phyloP scores from a whole-genome alignment of 371 early-diverging fungal genomes.

The Capillidium rhysosporum region DNA sequence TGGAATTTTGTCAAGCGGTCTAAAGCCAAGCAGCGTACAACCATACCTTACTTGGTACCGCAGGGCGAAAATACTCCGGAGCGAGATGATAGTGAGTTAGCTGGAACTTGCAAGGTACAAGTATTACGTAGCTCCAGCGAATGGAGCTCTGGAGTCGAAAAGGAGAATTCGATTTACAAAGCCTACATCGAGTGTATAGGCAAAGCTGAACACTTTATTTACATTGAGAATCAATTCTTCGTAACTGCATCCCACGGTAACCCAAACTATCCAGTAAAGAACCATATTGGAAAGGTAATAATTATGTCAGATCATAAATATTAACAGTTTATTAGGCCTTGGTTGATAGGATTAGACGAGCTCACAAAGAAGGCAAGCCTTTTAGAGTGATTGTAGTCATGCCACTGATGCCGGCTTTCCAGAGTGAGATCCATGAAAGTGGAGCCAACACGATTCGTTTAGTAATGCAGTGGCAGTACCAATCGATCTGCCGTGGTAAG shows the following conservation, averaged over 20 bases:
- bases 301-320: neutral
- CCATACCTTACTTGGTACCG: constrained; percentile 49
- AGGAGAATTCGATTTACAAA: constrained; percentile 57
- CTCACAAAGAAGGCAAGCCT: constrained; percentile 38
- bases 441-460: constrained; percentile 59
- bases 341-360: constrained; percentile 55
- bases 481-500: constrained; percentile 60
- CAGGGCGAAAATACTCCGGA: constrained; percentile 58
- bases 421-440: constrained; percentile 51
- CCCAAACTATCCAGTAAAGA: constrained; percentile 7
- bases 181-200: constrained; percentile 61
- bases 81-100: constrained; percentile 28
- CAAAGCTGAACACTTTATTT: constrained; percentile 62
- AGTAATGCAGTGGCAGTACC: constrained; percentile 70
- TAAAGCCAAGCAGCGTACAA: constrained; percentile 37
- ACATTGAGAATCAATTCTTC: constrained; percentile 95
- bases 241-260: constrained; percentile 18
- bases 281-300: constrained; percentile 11
- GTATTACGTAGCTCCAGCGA: constrained; percentile 39
- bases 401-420: constrained; percentile 86
- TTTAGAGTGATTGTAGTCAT: constrained; percentile 78
- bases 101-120: constrained; percentile 43
- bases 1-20: constrained; percentile 71
- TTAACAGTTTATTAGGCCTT: constrained; percentile 38
- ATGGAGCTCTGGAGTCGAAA: constrained; percentile 43